phyloP scores from a whole-genome alignment of 148 eudicot species.

The Rhododendron ferrugineum region DNA sequence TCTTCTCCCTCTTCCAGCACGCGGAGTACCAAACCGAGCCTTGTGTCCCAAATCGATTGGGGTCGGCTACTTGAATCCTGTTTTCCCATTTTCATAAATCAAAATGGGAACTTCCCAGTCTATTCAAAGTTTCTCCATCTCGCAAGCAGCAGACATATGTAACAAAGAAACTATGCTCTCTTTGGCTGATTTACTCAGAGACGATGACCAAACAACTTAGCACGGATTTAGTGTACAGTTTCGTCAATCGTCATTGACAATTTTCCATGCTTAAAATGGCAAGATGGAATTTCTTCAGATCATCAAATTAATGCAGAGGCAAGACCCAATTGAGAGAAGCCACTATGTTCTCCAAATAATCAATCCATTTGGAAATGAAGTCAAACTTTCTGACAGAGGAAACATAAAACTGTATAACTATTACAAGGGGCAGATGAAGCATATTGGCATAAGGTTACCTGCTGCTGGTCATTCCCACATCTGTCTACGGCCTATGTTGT shows the following conservation, averaged over 20 bases:
- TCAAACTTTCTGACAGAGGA: too few species aligned
- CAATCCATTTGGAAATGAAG: too few species aligned
- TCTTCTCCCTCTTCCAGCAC: slow-evolving; percentile 30
- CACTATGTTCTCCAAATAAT: not conserved
- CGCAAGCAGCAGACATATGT: not conserved
- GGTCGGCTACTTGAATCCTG: too few species aligned
- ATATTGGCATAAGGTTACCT: too few species aligned
- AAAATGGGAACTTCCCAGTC: not conserved
- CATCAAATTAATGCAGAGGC: not conserved
- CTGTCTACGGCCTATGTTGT: not conserved
- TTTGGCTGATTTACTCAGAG: not conserved
- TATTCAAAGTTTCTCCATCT: not conserved
- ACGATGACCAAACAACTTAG: not conserved
- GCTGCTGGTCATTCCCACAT: not conserved
- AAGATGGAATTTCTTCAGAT: not conserved
- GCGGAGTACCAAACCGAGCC: slow-evolving; percentile 15
- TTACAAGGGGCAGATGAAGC: too few species aligned
- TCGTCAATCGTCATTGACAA: not conserved
- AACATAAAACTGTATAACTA: too few species aligned
- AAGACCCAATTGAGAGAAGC: not conserved
- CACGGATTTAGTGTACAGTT: not conserved
- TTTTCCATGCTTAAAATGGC: not conserved
- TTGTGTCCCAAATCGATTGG: too few species aligned
- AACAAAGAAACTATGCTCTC: not conserved
- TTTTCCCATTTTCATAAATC: not conserved